phyloP scores from a whole-genome alignment of 2,329 filamentous ascomycete species.

The Botrytis cinerea region DNA sequence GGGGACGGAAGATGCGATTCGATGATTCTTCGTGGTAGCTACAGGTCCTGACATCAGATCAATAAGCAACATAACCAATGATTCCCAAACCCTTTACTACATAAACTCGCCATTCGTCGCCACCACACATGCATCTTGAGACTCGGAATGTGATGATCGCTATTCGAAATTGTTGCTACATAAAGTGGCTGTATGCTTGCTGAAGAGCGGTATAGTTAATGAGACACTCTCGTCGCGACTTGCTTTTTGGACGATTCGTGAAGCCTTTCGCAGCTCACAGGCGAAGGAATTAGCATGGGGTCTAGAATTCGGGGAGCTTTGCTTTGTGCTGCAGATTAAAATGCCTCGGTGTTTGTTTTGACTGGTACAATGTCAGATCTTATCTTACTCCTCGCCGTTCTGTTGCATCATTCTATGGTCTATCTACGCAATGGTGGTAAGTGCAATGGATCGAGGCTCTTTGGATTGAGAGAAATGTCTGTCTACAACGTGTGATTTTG shows the following conservation, averaged over 20 bases:
- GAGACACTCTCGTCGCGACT: background rate
- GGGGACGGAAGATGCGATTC: background rate
- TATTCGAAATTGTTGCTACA: background rate
- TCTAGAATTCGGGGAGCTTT: background rate
- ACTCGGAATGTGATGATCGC: background rate
- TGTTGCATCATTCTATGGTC: background rate
- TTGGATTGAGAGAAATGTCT: too few species aligned
- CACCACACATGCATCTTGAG: background rate
- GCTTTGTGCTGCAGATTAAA: background rate
- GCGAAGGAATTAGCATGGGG: background rate
- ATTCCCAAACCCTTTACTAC: background rate
- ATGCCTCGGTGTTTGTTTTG: background rate
- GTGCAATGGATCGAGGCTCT: background rate
- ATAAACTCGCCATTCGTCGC: background rate
- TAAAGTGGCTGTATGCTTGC: background rate
- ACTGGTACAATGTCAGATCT: background rate
- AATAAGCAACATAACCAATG: background rate
- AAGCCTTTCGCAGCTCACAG: background rate
- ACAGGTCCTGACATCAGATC: too few species aligned
- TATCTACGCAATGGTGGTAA: background rate
- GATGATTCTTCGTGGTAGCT: background rate
- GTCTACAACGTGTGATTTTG: background rate
- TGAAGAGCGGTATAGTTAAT: background rate
- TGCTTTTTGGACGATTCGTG: background rate
- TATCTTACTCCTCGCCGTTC: background rate